Evolutionary conservation across 2,329 filamentous ascomycete genomes (phyloP).

Genomic region (Phaeosphaeria sp.): DNA sequence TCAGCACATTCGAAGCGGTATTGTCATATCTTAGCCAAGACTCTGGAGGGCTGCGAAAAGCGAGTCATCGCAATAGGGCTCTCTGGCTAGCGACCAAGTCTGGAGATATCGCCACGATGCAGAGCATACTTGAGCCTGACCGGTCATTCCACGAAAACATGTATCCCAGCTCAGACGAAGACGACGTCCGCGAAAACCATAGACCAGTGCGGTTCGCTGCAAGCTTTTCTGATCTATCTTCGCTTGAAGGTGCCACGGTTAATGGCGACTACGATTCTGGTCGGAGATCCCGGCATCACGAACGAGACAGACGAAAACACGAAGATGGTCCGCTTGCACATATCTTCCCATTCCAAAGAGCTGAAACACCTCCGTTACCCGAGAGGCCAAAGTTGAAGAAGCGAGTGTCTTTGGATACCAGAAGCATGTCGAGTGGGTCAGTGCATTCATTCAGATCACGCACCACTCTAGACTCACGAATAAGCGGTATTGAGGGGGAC

Average conservation of each 20-base stretch:
- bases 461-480: slow-evolving; percentile 68
- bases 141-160: slow-evolving; percentile 47
- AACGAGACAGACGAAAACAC: slow-evolving; percentile 20
- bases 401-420: slow-evolving; percentile 83
- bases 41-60: slow-evolving; percentile 79
- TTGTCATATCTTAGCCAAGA: slow-evolving; percentile 85
- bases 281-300: slow-evolving; percentile 26
- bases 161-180: slow-evolving; percentile 37
- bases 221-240: slow-evolving; percentile 35
- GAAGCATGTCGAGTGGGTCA: slow-evolving; percentile 87
- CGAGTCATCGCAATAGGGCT: slow-evolving; percentile 83
- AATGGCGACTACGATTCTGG: slow-evolving; percentile 38
- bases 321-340: slow-evolving; percentile 67
- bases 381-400: slow-evolving; percentile 69
- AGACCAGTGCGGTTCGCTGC: slow-evolving; percentile 42
- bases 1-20: slow-evolving; percentile 96
- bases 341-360: slow-evolving; percentile 87
- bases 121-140: slow-evolving; percentile 78
- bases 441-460: slow-evolving; percentile 82
- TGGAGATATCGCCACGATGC: slow-evolving; percentile 78
- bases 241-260: slow-evolving; percentile 33
- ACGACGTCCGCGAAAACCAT: slow-evolving; percentile 24
- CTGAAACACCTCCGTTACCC: slow-evolving; percentile 55
- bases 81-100: slow-evolving; percentile 85
- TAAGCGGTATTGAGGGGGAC: slow-evolving; percentile 82